Conservation (phyloP, 345 rosid species). For the Kernera saxatilis region DNA sequence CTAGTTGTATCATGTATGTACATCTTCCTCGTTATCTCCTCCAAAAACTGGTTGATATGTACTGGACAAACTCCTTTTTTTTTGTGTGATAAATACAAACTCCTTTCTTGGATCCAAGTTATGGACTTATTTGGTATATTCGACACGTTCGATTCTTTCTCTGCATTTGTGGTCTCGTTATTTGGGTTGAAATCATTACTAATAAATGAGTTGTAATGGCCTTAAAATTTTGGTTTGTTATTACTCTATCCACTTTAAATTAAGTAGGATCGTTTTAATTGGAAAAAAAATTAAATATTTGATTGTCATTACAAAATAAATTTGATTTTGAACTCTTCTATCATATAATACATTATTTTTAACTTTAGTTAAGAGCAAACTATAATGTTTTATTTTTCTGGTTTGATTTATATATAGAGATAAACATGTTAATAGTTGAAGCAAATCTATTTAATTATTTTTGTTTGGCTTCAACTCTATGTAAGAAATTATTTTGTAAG, state of each 20-base stretch:
- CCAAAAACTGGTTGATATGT: background rate
- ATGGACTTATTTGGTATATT: slow-evolving; percentile 16
- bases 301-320: background rate
- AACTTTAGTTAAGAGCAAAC: too few species aligned
- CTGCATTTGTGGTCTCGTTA: slow-evolving; percentile 7
- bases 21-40: background rate
- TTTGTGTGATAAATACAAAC: too few species aligned
- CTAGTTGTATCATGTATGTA: background rate
- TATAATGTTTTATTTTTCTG: too few species aligned
- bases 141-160: slow-evolving; percentile 8
- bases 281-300: too few species aligned
- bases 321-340: too few species aligned
- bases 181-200: background rate
- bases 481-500: too few species aligned
- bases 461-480: background rate
- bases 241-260: background rate
- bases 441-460: background rate
- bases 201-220: background rate
- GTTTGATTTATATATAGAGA: too few species aligned
- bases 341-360: too few species aligned
- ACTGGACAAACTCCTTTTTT: background rate
- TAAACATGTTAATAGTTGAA: background rate
- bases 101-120: background rate
- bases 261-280: background rate
- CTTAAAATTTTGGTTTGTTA: background rate